These are phyloP conservation scores for Cupressus sempervirens DNA, from an alignment of 75 land plant species.

Conservation along the genomic window DNA sequence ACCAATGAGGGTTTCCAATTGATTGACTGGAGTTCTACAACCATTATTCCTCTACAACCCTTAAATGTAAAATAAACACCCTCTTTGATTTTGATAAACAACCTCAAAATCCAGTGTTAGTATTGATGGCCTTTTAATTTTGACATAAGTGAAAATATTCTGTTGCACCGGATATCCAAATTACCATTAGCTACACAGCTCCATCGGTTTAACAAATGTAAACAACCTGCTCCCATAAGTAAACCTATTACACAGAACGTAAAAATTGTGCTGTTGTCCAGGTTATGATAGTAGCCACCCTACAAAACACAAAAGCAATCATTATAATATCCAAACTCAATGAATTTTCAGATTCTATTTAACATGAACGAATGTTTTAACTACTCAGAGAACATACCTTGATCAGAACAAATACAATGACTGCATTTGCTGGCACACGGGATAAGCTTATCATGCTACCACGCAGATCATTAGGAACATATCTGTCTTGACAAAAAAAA, in stretches of 20 bases:
- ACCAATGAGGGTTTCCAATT: constrained; percentile 5
- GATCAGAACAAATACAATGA: constrained; percentile 40
- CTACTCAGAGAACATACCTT: constrained; percentile 32
- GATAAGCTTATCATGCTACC: constrained; percentile 73
- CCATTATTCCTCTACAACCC: neutral
- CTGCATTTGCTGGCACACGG: constrained; percentile 58
- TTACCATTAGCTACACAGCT: constrained; percentile 26
- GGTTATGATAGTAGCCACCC: constrained; percentile 39
- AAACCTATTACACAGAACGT: constrained; percentile 46
- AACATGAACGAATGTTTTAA: neutral
- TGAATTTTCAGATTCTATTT: neutral
- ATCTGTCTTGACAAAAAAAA: constrained; percentile 30
- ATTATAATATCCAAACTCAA: neutral
- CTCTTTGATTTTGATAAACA: neutral
- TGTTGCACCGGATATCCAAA: constrained; percentile 7
- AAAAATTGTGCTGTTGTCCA: constrained; percentile 43
- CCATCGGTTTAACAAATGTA: constrained; percentile 35
- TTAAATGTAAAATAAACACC: neutral
- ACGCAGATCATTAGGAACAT: constrained; percentile 79
- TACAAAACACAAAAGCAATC: constrained; percentile 18
- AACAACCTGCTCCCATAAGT: constrained; percentile 40
- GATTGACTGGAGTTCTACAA: neutral
- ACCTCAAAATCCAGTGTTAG: constrained; percentile 3
- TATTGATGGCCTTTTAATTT: constrained; percentile 8
- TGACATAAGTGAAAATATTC: constrained; percentile 6